Evolutionary conservation across 2,329 filamentous ascomycete genomes (phyloP).

Genomic region (Corinectria fuckeliana): DNA sequence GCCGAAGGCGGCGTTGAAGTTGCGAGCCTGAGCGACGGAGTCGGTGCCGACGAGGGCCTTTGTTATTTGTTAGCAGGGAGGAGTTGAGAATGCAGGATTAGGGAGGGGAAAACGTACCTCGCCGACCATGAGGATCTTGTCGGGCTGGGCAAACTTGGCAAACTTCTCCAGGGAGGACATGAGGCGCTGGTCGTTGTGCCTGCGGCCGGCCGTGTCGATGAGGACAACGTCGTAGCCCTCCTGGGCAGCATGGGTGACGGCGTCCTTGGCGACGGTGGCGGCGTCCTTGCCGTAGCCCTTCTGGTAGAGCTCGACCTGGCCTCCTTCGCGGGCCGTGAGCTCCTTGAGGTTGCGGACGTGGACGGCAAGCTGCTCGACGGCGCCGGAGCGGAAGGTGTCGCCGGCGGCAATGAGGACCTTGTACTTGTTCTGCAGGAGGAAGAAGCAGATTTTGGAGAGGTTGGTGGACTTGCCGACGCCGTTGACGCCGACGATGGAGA

Average conservation of each 20-base stretch:
- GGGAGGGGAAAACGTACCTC: constrained; percentile 50
- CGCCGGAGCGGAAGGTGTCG: constrained; percentile 96
- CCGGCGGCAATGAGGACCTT: constrained; percentile 92
- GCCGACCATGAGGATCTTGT: constrained; percentile 97
- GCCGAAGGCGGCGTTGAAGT: constrained; percentile 95
- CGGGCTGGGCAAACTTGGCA: constrained; percentile 91
- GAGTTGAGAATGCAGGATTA: neutral
- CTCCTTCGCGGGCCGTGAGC: constrained; percentile 82
- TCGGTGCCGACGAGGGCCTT: constrained; percentile 92
- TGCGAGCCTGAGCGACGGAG: constrained; percentile 91
- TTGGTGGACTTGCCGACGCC: constrained; percentile 98
- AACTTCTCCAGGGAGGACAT: constrained; percentile 99
- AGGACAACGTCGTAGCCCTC: constrained; percentile 90
- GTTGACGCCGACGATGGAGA: constrained; percentile 98
- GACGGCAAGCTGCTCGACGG: constrained; percentile 94
- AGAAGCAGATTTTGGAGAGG: constrained; percentile 97
- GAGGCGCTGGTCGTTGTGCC: constrained; percentile 93
- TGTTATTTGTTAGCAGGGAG: constrained; percentile 4
- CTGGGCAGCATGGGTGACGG: constrained; percentile 78
- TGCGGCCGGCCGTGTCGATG: constrained; percentile 92
- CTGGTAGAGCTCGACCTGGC: constrained; percentile 89
- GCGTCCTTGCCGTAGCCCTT: constrained; percentile 98
- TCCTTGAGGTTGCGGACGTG: constrained; percentile 95
- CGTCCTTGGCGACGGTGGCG: constrained; percentile 92
- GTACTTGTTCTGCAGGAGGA: constrained; percentile 96